Conservation (phyloP, 805 yeast genomes). For the Dipodascopsis tothii region DNA sequence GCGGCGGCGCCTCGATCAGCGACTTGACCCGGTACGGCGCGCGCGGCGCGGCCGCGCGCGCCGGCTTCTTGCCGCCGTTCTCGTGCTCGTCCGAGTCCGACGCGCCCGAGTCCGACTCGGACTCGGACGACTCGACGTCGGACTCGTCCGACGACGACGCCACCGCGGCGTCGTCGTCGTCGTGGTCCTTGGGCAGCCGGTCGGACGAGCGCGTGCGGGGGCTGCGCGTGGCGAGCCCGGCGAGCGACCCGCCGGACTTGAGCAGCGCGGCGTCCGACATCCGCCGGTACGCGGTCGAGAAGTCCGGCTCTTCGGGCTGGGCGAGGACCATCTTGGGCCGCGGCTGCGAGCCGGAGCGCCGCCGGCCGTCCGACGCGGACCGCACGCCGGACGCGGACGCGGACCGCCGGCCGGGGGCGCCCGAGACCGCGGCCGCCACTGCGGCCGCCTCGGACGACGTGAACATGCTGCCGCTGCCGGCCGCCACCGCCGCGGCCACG, state of each 20-base stretch:
- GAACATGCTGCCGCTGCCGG: too few species aligned
- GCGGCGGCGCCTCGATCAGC: slow-evolving; percentile 24
- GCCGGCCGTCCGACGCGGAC: neutral
- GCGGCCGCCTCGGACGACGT: too few species aligned
- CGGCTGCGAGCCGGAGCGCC: neutral
- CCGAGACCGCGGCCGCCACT: neutral
- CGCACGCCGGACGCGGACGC: too few species aligned
- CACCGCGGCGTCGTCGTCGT: slow-evolving; percentile 25
- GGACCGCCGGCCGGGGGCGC: too few species aligned
- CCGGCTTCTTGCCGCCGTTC: slow-evolving; percentile 24
- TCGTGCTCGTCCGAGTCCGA: slow-evolving; percentile 11
- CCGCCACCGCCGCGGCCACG: neutral
- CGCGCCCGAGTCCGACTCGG: slow-evolving; percentile 20
- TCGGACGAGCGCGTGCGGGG: slow-evolving; percentile 16
- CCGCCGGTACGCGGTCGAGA: slow-evolving; percentile 22
- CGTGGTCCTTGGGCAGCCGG: slow-evolving; percentile 22
- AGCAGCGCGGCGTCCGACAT: slow-evolving; percentile 22
- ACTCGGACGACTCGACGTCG: slow-evolving; percentile 24
- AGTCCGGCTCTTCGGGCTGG: slow-evolving; percentile 11
- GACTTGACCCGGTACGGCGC: slow-evolving; percentile 22
- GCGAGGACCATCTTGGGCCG: neutral
- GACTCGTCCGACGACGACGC: slow-evolving; percentile 20
- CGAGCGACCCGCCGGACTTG: slow-evolving; percentile 24
- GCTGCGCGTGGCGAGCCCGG: slow-evolving; percentile 8
- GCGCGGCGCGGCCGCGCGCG: neutral